Evolutionary conservation across 2,329 filamentous ascomycete genomes (phyloP).

Genomic region (Tricladium varicosporioides): DNA sequence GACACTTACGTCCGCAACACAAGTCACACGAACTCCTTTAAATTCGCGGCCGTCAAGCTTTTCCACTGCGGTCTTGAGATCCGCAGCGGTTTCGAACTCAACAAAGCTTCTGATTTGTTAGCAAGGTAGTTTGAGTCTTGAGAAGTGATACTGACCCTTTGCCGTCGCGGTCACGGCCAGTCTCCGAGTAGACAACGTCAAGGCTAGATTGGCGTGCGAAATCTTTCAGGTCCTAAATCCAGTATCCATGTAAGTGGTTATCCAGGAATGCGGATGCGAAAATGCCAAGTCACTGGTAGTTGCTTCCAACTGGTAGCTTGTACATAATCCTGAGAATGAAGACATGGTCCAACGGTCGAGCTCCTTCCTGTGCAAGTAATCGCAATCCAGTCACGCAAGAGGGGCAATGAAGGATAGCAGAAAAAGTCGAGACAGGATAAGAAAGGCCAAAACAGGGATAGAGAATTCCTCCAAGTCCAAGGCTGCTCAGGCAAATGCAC

Average conservation of each 20-base stretch:
- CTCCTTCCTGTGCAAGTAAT: conserved; percentile 28
- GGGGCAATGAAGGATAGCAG: conserved; percentile 30
- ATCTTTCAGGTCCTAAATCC: conserved; percentile 97
- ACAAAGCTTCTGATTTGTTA: conserved; percentile 68
- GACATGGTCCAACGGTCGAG: conserved; percentile 30
- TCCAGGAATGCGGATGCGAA: conserved; percentile 33
- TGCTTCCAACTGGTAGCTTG: conserved; percentile 31
- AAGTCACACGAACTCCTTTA: conserved; percentile 83
- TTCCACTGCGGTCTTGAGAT: conserved; percentile 87
- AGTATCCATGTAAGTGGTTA: conserved; percentile 76
- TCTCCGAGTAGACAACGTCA: conserved; percentile 98
- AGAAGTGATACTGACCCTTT: conserved; percentile 68
- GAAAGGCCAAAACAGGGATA: conserved; percentile 29
- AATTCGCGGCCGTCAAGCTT: conserved; percentile 93
- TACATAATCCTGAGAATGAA: conserved; percentile 24
- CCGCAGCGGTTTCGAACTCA: conserved; percentile 91
- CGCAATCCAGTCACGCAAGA: conserved; percentile 29
- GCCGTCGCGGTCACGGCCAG: conserved; percentile 85
- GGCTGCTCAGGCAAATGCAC: conserved; percentile 36
- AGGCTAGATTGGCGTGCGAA: conserved; percentile 95
- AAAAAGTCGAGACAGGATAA: conserved; percentile 34
- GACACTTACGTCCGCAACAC: conserved; percentile 75
- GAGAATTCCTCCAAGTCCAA: conserved; percentile 29
- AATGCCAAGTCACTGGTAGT: conserved; percentile 30
- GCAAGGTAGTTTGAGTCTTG: conserved; percentile 8